Conservation (phyloP, 2,329 filamentous ascomycete genomes). For the Chalaropsis ovoidea region DNA sequence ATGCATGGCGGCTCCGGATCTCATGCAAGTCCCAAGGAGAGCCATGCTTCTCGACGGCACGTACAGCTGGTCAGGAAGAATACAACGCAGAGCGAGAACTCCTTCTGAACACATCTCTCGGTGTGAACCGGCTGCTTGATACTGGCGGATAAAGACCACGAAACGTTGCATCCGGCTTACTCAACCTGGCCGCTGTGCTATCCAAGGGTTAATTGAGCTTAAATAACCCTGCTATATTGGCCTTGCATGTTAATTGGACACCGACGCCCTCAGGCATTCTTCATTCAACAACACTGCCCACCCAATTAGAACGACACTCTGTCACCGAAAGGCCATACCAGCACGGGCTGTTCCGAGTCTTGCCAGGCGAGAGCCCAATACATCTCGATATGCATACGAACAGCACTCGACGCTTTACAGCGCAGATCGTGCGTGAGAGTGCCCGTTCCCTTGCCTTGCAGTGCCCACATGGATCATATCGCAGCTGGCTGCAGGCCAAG, state of each 20-base stretch:
- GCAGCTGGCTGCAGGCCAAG: neutral
- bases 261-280: neutral
- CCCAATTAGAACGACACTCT: neutral
- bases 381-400: neutral
- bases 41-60: slow-evolving; percentile 5
- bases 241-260: neutral
- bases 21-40: slow-evolving; percentile 10
- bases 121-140: neutral
- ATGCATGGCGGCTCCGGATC: slow-evolving; percentile 4
- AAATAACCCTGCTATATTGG: neutral
- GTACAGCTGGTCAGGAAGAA: slow-evolving; percentile 12
- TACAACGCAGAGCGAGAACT: slow-evolving; percentile 7
- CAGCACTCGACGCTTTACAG: neutral
- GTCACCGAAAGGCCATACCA: neutral
- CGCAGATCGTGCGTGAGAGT: neutral
- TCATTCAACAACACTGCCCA: neutral
- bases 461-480: neutral
- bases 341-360: neutral
- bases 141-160: neutral
- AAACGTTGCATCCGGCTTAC: neutral
- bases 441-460: neutral
- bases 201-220: neutral
- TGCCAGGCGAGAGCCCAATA: slow-evolving; percentile 2
- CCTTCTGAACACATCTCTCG: slow-evolving; percentile 10
- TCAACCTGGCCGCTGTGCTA: too few species aligned